Conservation (phyloP, 805 yeast species). For the Sungouiozyma ichnusensis region DNA sequence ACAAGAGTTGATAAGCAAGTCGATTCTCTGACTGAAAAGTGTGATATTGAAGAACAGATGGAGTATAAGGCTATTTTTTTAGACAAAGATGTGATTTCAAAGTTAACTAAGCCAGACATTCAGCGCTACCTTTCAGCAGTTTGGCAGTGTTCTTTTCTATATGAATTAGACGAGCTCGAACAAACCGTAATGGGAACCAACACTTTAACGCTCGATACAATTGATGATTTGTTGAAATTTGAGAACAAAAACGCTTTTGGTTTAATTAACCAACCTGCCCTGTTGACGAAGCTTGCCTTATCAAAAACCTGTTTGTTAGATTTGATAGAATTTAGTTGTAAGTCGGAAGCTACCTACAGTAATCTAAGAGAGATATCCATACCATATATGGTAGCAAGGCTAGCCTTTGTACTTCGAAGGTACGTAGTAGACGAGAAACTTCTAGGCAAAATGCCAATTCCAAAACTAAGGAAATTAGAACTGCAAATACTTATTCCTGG, state of each 20-base stretch:
- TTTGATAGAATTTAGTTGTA: constrained; percentile 34
- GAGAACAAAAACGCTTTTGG: constrained; percentile 48
- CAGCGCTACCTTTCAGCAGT: constrained; percentile 38
- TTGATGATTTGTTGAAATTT: constrained; percentile 31
- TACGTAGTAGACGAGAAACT: constrained; percentile 54
- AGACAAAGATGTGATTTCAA: constrained; percentile 28
- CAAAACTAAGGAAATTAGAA: constrained; percentile 57
- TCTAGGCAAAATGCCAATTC: constrained; percentile 51
- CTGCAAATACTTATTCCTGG: constrained; percentile 39
- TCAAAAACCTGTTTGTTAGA: constrained; percentile 49
- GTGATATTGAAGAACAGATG: constrained; percentile 37
- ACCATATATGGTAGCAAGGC: constrained; percentile 46
- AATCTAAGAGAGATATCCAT: constrained; percentile 25
- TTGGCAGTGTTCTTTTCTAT: constrained; percentile 51
- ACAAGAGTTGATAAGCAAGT: constrained; percentile 17
- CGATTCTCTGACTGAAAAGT: constrained; percentile 31
- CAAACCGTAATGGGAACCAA: constrained; percentile 23
- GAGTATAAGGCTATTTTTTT: constrained; percentile 34
- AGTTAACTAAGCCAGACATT: constrained; percentile 27
- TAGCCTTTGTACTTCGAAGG: constrained; percentile 51
- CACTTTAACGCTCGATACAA: constrained; percentile 28
- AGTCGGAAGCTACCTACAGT: constrained; percentile 10
- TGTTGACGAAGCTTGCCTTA: constrained; percentile 36
- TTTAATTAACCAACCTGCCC: constrained; percentile 42
- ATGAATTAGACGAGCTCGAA: constrained; percentile 48